Evolutionary conservation across 2,329 filamentous ascomycete genomes (phyloP).

Genomic region (Nannizziopsis arthrosporioides): DNA sequence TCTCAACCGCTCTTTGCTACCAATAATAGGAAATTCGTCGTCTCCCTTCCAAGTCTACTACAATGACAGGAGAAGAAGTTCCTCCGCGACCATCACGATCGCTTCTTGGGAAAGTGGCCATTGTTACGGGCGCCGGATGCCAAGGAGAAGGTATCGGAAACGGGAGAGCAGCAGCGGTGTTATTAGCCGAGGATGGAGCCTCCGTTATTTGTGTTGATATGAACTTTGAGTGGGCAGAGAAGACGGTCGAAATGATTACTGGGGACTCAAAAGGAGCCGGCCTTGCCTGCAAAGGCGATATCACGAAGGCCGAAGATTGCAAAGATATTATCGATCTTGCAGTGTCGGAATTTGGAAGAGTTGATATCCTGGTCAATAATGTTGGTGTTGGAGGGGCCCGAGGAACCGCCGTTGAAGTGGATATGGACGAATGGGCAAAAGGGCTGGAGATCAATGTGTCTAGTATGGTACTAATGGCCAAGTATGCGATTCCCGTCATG

Average conservation of each 20-base stretch:
- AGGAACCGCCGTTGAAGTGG: constrained; percentile 50
- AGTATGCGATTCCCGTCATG: constrained; percentile 52
- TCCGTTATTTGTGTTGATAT: constrained; percentile 49
- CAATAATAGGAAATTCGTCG: too few species aligned
- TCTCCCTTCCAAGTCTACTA: not conserved
- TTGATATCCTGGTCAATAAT: constrained; percentile 55
- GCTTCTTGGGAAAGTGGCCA: constrained; percentile 23
- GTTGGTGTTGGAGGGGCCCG: constrained; percentile 50
- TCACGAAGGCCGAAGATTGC: constrained; percentile 46
- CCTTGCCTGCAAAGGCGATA: constrained; percentile 41
- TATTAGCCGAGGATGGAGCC: constrained; percentile 49
- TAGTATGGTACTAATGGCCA: constrained; percentile 54
- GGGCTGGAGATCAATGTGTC: constrained; percentile 51
- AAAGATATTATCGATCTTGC: constrained; percentile 32
- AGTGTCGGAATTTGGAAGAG: constrained; percentile 40
- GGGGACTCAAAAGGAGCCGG: constrained; percentile 31
- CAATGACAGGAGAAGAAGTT: constrained; percentile 7
- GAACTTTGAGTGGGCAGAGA: constrained; percentile 39
- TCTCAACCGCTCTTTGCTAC: too few species aligned
- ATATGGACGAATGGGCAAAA: constrained; percentile 47
- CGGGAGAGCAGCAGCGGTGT: constrained; percentile 46
- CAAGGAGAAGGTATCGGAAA: constrained; percentile 49
- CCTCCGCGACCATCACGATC: constrained; percentile 17
- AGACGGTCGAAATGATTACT: constrained; percentile 44
- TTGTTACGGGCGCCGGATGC: constrained; percentile 50